A percentile compares a stretch with the other conserved stretches of the same genome.
Conservation (phyloP, 129 eudicot species). For the Oenanthe sinensis region DNA sequence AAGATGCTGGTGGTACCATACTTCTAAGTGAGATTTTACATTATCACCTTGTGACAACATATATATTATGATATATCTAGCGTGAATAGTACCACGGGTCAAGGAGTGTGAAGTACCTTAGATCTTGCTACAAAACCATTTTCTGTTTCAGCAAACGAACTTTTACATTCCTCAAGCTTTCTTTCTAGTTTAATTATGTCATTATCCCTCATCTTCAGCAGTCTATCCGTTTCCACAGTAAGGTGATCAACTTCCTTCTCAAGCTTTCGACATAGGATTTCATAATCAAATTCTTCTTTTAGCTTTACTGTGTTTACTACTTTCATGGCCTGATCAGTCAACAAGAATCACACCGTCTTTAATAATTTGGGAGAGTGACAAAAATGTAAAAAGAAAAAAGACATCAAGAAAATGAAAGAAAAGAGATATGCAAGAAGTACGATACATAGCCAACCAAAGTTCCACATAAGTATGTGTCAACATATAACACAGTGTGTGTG, state of each 20-base stretch:
- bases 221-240: constrained; percentile 76
- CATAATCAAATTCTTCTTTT: constrained; percentile 97
- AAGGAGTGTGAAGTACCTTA: constrained; percentile 58
- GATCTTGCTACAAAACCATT: constrained; percentile 56
- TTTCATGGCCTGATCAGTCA: constrained; percentile 87
- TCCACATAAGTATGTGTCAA: neutral
- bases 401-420: neutral
- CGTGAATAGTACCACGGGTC: neutral
- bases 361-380: neutral
- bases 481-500: neutral
- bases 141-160: constrained; percentile 53
- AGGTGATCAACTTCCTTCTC: constrained; percentile 81
- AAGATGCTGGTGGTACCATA: constrained; percentile 3
- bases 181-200: constrained; percentile 45
- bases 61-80: neutral
- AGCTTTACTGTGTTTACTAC: constrained; percentile 75
- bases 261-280: constrained; percentile 77
- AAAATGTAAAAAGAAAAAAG: neutral
- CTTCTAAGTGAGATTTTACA: neutral
- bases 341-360: constrained; percentile 14
- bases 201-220: constrained; percentile 59
- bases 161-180: constrained; percentile 51
- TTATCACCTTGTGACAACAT: neutral
- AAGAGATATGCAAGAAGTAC: neutral
- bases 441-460: neutral